phyloP scores from a whole-genome alignment of 2,329 filamentous ascomycete genomes.

The Aspergillus sp. region DNA sequence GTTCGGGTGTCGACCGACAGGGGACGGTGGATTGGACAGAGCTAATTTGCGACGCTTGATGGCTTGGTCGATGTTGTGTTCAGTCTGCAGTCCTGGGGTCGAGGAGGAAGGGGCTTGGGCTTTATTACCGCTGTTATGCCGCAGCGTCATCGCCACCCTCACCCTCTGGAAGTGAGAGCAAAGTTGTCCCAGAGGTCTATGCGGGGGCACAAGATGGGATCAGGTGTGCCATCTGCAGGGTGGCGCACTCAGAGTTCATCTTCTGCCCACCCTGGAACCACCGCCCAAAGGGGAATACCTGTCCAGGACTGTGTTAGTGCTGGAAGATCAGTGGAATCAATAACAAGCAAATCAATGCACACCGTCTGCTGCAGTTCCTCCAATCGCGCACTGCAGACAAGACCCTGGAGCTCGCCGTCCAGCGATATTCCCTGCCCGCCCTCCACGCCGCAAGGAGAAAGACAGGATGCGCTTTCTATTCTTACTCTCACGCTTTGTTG shows the following conservation, averaged over 20 bases:
- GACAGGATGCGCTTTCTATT: too few relatives aligned
- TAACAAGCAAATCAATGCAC: background rate
- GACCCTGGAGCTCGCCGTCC: background rate
- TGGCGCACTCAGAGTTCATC: conserved; percentile 7
- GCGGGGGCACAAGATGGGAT: background rate
- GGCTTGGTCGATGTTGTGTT: too few relatives aligned
- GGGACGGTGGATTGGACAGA: too few relatives aligned
- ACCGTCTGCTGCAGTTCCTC: background rate
- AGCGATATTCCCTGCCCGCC: background rate
- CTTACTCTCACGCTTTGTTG: too few relatives aligned
- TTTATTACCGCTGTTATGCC: background rate
- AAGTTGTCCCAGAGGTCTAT: background rate
- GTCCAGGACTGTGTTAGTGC: background rate
- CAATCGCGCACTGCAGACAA: background rate
- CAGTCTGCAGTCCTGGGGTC: too few relatives aligned
- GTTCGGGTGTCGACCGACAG: background rate
- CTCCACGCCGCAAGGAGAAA: background rate
- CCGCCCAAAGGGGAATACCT: background rate
- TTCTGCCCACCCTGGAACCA: background rate
- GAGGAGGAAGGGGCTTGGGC: background rate
- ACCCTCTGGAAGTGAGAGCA: background rate
- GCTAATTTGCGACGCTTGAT: too few relatives aligned
- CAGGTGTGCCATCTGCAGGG: conserved; percentile 5
- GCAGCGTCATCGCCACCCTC: background rate
- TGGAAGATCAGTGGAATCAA: background rate